A percentile compares a stretch with the other conserved stretches of the same genome.
These are phyloP conservation scores for Volvox africanus DNA, from an alignment of 139 green algal genomes.

Conservation along the genomic window DNA sequence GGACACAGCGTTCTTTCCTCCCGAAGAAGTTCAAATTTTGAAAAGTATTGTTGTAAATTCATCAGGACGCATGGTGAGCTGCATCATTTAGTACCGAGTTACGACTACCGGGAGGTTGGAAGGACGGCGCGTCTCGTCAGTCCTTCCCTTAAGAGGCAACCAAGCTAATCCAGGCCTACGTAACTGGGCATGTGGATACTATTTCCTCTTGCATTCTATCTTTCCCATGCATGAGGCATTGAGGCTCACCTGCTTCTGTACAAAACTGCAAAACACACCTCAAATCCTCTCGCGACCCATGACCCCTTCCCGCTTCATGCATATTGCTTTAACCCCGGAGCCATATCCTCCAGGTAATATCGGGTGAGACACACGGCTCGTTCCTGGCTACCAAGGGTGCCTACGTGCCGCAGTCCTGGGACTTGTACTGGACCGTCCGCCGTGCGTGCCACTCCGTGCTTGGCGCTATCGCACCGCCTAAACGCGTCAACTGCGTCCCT, in stretches of 20 bases:
- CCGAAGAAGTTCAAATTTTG: slow-evolving; percentile 22
- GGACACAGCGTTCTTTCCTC: slow-evolving; percentile 28
- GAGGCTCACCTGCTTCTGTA: no score
- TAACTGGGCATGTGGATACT: no score
- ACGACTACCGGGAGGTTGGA: neutral
- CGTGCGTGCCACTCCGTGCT: slow-evolving; percentile 32
- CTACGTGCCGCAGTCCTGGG: slow-evolving; percentile 54
- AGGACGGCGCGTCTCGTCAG: no score
- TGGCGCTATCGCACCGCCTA: slow-evolving; percentile 25
- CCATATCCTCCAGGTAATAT: neutral
- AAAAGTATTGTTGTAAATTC: slow-evolving; percentile 1
- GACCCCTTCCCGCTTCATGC: no score
- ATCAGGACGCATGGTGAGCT: slow-evolving; percentile 3
- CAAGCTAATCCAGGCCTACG: no score
- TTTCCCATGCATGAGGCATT: no score
- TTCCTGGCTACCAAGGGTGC: slow-evolving; percentile 43
- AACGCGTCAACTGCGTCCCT: slow-evolving; percentile 75
- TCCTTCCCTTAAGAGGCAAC: no score
- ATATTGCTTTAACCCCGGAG: no score
- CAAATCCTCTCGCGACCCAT: no score
- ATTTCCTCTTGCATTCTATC: no score
- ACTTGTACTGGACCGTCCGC: slow-evolving; percentile 68
- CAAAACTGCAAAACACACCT: no score
- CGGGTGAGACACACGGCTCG: neutral
- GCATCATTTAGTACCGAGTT: neutral